A percentile compares a stretch with the other conserved stretches of the same genome.
phyloP scores from a whole-genome alignment of 2,329 filamentous ascomycete genomes.

The Shiraia bambusicola region DNA sequence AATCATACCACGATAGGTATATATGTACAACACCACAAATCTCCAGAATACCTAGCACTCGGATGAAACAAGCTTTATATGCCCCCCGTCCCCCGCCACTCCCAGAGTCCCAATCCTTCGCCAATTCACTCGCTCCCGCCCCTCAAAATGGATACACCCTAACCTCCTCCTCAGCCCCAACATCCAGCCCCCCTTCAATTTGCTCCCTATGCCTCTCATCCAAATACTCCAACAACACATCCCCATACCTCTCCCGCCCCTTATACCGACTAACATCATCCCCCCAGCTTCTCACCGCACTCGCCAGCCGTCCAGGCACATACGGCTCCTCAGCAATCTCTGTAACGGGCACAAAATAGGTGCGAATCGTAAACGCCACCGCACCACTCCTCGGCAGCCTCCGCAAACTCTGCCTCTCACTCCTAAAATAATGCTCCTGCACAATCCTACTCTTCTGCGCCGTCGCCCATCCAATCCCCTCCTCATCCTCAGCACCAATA shows the following conservation, averaged over 20 bases:
- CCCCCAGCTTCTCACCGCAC: constrained; percentile 78
- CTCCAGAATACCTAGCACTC: too few species aligned
- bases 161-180: constrained; percentile 58
- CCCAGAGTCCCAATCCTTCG: background rate
- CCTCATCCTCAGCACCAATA: constrained; percentile 71
- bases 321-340: constrained; percentile 70
- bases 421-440: constrained; percentile 73
- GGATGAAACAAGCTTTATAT: background rate
- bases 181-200: constrained; percentile 64
- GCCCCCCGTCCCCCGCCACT: background rate
- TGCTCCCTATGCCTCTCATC: constrained; percentile 75
- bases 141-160: constrained; percentile 62
- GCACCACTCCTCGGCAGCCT: constrained; percentile 53
- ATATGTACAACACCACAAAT: too few species aligned
- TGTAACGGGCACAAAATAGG: constrained; percentile 73
- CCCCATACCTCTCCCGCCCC: constrained; percentile 71
- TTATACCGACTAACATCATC: constrained; percentile 77
- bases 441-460: constrained; percentile 74
- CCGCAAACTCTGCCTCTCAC: constrained; percentile 70
- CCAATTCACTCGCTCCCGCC: background rate
- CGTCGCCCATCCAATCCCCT: constrained; percentile 69
- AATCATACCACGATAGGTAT: too few species aligned
- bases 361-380: constrained; percentile 73
- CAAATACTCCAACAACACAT: constrained; percentile 73
- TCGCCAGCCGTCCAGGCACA: constrained; percentile 76